A percentile compares a stretch with the other conserved stretches of the same genome.
Conservation (phyloP, 2,329 filamentous ascomycete genomes). For the Fusarium lateritium region DNA sequence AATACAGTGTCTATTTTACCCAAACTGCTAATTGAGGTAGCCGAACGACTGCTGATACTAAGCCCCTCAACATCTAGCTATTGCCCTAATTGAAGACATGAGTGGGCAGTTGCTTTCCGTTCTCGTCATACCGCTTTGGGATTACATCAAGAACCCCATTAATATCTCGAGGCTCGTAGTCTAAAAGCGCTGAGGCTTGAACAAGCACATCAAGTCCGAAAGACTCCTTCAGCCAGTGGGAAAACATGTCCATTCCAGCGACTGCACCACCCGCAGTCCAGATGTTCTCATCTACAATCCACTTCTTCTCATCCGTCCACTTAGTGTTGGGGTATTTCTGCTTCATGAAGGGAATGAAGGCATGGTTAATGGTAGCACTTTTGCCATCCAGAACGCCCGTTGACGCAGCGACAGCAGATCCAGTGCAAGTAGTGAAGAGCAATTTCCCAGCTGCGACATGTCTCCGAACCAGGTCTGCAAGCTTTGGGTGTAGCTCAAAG, state of each 20-base stretch:
- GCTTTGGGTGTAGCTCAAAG: slow-evolving; percentile 51
- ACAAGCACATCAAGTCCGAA: slow-evolving; percentile 52
- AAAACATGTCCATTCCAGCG: slow-evolving; percentile 62
- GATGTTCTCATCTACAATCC: slow-evolving; percentile 61
- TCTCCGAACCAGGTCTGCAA: slow-evolving; percentile 51
- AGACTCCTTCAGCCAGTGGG: slow-evolving; percentile 57
- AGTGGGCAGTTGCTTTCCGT: slow-evolving; percentile 51
- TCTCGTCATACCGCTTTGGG: slow-evolving; percentile 47
- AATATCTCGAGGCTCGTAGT: slow-evolving; percentile 56
- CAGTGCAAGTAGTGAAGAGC: slow-evolving; percentile 58
- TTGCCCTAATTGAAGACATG: slow-evolving; percentile 19
- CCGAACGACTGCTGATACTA: too few relatives aligned
- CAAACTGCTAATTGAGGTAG: too few relatives aligned
- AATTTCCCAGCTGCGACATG: slow-evolving; percentile 56
- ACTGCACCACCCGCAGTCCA: slow-evolving; percentile 63
- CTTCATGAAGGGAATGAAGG: slow-evolving; percentile 49
- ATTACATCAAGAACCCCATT: slow-evolving; percentile 51
- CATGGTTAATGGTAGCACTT: slow-evolving; percentile 60
- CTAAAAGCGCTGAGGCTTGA: slow-evolving; percentile 38
- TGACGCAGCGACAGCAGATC: slow-evolving; percentile 50
- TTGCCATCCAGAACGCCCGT: slow-evolving; percentile 60
- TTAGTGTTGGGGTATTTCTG: slow-evolving; percentile 57
- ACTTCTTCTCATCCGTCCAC: slow-evolving; percentile 61
- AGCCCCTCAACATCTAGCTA: too few relatives aligned
- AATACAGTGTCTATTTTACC: too few relatives aligned